Conservation (phyloP, 179 eudicot genomes). For the Amaranthus tricolor region DNA sequence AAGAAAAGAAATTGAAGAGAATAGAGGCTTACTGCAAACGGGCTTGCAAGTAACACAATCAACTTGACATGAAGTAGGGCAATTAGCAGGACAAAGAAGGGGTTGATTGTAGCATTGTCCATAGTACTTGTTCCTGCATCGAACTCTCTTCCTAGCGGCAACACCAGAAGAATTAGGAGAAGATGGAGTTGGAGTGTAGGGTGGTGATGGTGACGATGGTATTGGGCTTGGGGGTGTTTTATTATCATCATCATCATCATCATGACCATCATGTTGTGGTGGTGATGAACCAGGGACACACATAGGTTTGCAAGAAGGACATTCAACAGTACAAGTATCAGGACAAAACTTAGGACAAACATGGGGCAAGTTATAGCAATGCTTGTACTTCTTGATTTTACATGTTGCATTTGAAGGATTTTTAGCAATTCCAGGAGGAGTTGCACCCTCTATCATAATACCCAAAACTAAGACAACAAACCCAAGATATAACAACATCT, state of each 20-base stretch:
- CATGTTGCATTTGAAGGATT: conserved; percentile 30
- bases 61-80: conserved; percentile 13
- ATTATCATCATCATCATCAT: neutral
- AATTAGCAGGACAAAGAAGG: conserved; percentile 16
- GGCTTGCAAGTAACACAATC: conserved; percentile 17
- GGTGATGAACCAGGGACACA: conserved; percentile 22
- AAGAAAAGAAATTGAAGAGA: neutral
- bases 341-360: conserved; percentile 38
- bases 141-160: conserved; percentile 32
- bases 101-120: conserved; percentile 33
- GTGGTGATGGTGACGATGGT: conserved; percentile 14
- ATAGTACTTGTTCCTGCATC: conserved; percentile 34
- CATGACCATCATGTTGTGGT: neutral
- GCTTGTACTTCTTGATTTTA: conserved; percentile 33
- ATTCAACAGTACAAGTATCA: conserved; percentile 31
- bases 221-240: neutral
- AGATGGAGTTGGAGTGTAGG: neutral
- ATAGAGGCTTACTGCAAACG: conserved; percentile 12
- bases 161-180: conserved; percentile 21
- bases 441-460: conserved; percentile 25
- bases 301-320: conserved; percentile 36
- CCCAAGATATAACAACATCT: conserved; percentile 25
- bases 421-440: conserved; percentile 37
- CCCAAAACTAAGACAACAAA: conserved; percentile 30
- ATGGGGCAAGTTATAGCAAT: conserved; percentile 31